These are phyloP conservation scores for Alectoria sarmentosa DNA, from an alignment of 495 filamentous ascomycete genomes.

Conservation along the genomic window DNA sequence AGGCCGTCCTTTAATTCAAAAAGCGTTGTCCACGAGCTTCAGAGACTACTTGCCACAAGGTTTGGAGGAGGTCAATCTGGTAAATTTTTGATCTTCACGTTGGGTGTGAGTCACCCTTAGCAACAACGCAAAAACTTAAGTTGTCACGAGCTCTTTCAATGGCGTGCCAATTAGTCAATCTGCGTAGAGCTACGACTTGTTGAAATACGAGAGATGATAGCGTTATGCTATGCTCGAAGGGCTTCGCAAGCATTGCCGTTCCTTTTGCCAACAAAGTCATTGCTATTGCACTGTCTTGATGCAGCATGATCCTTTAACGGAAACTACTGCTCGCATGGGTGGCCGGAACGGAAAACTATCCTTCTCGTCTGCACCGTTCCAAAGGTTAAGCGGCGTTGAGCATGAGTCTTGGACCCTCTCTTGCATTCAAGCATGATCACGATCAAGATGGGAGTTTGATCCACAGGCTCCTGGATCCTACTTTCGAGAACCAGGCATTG, in stretches of 20 bases:
- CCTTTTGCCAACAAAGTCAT: background rate
- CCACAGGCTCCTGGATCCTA: background rate
- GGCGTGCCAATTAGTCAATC: slow-evolving; percentile 88
- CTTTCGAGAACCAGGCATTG: background rate
- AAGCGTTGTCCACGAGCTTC: background rate
- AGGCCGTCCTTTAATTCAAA: background rate
- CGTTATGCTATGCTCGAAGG: slow-evolving; percentile 22
- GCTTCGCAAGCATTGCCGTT: slow-evolving; percentile 14
- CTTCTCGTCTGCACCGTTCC: background rate
- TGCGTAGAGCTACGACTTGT: slow-evolving; percentile 68
- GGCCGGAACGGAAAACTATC: slow-evolving; percentile 2
- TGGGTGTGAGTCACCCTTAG: slow-evolving; percentile 3
- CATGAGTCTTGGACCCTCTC: background rate
- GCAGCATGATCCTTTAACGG: background rate
- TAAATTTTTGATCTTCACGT: background rate
- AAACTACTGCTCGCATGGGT: background rate
- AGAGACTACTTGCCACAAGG: background rate
- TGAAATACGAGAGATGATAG: slow-evolving; percentile 23
- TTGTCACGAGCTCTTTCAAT: slow-evolving; percentile 70
- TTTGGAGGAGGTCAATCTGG: background rate
- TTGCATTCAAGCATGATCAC: background rate
- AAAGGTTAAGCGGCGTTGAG: background rate
- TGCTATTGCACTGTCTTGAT: background rate
- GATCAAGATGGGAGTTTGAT: background rate
- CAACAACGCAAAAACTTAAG: slow-evolving; percentile 77